Evolutionary conservation across 1,139 yeast species (phyloP), one percentile per base, ranked within the genome.

Genomic region (Lodderomyces orthopsilosis): DNA sequence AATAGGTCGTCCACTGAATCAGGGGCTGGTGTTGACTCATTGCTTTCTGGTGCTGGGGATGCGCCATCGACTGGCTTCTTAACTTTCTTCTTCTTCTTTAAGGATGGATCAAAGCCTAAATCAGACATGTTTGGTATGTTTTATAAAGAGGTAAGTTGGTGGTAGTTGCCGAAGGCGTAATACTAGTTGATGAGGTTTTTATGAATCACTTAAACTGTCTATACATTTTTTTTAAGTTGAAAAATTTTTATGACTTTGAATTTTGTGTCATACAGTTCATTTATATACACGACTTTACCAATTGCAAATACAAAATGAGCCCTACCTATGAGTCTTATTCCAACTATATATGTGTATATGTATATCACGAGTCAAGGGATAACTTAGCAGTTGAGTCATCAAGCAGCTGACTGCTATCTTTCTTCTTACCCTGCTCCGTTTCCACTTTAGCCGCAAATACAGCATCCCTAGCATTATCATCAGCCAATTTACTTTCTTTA

Each of bases 21-120:
- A 32, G 59, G 60, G 18, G 53, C 69, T 23, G 38, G 50, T 14
- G 50, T 44, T 21, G 50, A 46, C 33, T 46, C 50, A 23, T 36
- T 44, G 22, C 45, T 41, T 5, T 44, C 49, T 22, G 42, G 33
- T 5, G 26, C 45, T 1, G 43, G 36, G 2, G 30, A 35, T 2
- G 38, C 44, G n/a, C 36, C 44, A 23, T 38, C 42, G 9, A 38
- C 45, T 28, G 43, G 39, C 40, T 44, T 44, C 41, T 44, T 44
- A 2, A 37, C 32, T 81, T 85, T 85, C 90, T 87, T 88, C 82
- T 89, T 89, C 77, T 88, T 88, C 77, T 88, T 88, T 61, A 83
- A 72, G 35, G 81, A 66, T 47, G 89, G 87, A 64, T 85, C 94
- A 62, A 85, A 84, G 49, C 89, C 91, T 63, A 84, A 73, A 55